Conservation (phyloP, 768 basidiomycete genomes). For the Neoboletus brunneissimus region DNA sequence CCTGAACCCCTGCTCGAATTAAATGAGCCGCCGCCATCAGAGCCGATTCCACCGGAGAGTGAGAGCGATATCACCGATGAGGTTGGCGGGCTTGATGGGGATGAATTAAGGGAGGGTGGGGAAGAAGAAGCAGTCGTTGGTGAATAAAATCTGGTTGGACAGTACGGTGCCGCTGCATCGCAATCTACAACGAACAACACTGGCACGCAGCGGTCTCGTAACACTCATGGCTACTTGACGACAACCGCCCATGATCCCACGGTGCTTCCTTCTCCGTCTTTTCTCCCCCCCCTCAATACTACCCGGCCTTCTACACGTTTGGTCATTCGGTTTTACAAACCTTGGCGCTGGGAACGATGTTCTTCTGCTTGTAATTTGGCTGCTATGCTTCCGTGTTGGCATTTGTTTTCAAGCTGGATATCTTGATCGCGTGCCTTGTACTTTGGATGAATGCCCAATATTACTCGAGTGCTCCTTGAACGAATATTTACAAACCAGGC, state of each 20-base stretch:
- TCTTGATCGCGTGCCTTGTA: not conserved
- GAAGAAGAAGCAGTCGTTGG: conserved; percentile 14
- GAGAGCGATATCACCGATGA: conserved; percentile 37
- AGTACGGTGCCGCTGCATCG: conserved; percentile 23
- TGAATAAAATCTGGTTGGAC: conserved; percentile 1
- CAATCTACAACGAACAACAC: conserved; percentile 1
- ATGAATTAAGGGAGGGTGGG: conserved; percentile 18
- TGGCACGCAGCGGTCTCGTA: not conserved
- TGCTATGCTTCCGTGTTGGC: not conserved
- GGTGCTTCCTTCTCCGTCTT: conserved; percentile 16
- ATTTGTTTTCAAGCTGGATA: not conserved
- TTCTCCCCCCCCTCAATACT: conserved; percentile 9
- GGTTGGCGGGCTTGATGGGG: conserved; percentile 15
- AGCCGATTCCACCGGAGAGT: conserved; percentile 32
- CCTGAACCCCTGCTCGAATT: conserved; percentile 22
- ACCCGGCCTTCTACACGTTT: not conserved
- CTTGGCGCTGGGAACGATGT: conserved; percentile 1
- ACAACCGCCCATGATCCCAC: not conserved
- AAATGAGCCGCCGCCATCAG: conserved; percentile 31
- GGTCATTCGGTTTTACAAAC: not conserved
- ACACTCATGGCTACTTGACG: conserved; percentile 13
- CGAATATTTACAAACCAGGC: not conserved
- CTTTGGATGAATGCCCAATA: not conserved
- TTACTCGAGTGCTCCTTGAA: not conserved
- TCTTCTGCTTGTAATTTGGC: not conserved